A percentile compares a stretch with the other conserved stretches of the same genome.
phyloP scores from a whole-genome alignment of 495 filamentous ascomycete genomes.

The Penicillium odoratum region DNA sequence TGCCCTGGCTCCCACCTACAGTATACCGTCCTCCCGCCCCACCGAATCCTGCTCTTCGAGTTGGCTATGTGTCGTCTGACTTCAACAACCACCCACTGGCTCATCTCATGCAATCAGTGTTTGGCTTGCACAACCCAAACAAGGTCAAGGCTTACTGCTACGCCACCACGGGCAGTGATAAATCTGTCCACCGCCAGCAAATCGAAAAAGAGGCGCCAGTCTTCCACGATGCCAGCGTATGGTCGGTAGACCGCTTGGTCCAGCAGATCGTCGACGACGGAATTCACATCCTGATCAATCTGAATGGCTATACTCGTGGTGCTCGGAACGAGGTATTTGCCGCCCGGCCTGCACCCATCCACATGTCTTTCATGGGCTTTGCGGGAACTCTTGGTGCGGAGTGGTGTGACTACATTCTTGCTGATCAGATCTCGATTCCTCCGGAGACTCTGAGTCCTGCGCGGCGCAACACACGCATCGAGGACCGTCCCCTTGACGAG shows the following conservation, averaged over 20 bases:
- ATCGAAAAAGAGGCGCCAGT: slow-evolving; percentile 94
- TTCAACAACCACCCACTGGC: slow-evolving; percentile 99
- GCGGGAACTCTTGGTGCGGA: slow-evolving; percentile 94
- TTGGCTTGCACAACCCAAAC: slow-evolving; percentile 78
- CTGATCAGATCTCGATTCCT: slow-evolving; percentile 86
- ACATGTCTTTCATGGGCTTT: slow-evolving; percentile 99
- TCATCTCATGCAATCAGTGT: slow-evolving; percentile 98
- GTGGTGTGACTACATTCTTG: slow-evolving; percentile 98
- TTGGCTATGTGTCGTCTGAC: slow-evolving; percentile 96
- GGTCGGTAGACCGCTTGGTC: slow-evolving; percentile 84
- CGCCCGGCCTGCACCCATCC: slow-evolving; percentile 89
- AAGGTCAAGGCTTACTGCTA: slow-evolving; percentile 89
- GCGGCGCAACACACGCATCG: slow-evolving; percentile 69
- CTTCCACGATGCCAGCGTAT: slow-evolving; percentile 84
- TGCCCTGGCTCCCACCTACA: slow-evolving; percentile 79
- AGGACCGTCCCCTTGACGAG: slow-evolving; percentile 69
- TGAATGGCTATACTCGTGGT: slow-evolving; percentile 96
- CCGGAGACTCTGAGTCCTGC: slow-evolving; percentile 75
- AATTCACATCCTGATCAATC: slow-evolving; percentile 94
- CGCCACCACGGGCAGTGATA: slow-evolving; percentile 92
- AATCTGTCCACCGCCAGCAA: slow-evolving; percentile 86
- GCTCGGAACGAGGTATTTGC: slow-evolving; percentile 98
- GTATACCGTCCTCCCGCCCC: slow-evolving; percentile 84
- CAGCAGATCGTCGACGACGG: slow-evolving; percentile 87
- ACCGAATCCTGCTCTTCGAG: slow-evolving; percentile 77